These are phyloP conservation scores for Fusarium clavum DNA, from an alignment of 2,329 filamentous ascomycete species.

Conservation along the genomic window DNA sequence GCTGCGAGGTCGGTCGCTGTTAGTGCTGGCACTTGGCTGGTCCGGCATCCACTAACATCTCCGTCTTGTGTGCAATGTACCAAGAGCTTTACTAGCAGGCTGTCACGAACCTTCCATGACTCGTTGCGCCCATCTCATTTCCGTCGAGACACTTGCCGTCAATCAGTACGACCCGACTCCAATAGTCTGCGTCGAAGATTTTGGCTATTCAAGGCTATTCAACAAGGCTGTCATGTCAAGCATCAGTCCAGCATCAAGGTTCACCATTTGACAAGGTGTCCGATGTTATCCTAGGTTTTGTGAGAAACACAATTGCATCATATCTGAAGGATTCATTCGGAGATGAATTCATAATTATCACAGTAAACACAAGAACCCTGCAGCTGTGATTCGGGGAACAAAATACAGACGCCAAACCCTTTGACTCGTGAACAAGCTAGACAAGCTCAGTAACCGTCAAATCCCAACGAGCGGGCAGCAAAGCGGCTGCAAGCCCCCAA, in stretches of 20 bases:
- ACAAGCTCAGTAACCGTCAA: conserved; percentile 26
- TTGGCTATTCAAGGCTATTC: conserved; percentile 12
- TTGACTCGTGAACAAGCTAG: conserved; percentile 29
- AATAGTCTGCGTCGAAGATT: conserved; percentile 28
- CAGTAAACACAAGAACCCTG: conserved; percentile 1
- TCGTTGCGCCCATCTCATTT: conserved; percentile 39
- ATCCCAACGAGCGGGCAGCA: conserved; percentile 7
- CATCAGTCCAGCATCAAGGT: not conserved
- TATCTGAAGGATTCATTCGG: not conserved
- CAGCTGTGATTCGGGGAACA: conserved; percentile 3
- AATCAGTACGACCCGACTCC: conserved; percentile 22
- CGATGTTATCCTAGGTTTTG: not conserved
- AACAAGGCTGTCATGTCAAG: conserved; percentile 24
- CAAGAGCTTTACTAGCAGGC: conserved; percentile 20
- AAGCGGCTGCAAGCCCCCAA: conserved; percentile 5
- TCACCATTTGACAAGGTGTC: not conserved
- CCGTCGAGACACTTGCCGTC: conserved; percentile 28
- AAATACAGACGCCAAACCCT: conserved; percentile 4
- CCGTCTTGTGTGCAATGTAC: conserved; percentile 30
- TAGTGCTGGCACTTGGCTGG: conserved; percentile 30
- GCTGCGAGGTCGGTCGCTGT: conserved; percentile 23
- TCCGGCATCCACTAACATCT: conserved; percentile 35
- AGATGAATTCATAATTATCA: conserved; percentile 14
- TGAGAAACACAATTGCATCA: conserved; percentile 9
- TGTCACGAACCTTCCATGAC: conserved; percentile 39